Evolutionary conservation across 208 protist genomes (phyloP).

Genomic region (Crithidia brevicula): DNA sequence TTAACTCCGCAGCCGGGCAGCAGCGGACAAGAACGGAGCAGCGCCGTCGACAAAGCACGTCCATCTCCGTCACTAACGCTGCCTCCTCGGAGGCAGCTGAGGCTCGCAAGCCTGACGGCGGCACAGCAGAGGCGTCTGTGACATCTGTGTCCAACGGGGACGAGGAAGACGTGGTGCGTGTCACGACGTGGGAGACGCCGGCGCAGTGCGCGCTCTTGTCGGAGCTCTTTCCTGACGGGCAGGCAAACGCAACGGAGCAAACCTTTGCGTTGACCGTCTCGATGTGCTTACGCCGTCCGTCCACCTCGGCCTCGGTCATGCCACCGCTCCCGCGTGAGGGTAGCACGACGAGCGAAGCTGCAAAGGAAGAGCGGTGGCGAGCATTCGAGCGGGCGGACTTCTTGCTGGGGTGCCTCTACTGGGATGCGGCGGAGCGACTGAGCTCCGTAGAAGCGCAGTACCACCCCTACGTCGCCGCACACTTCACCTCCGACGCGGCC

Average conservation of each 20-base stretch:
- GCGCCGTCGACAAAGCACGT: not conserved
- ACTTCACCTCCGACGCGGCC: conserved; percentile 4
- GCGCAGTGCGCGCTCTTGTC: conserved; percentile 29
- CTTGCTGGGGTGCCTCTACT: conserved; percentile 63
- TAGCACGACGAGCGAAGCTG: no score
- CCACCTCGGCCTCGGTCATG: no score
- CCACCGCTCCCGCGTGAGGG: no score
- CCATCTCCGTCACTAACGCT: not conserved
- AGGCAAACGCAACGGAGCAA: conserved; percentile 5
- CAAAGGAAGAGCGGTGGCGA: not conserved
- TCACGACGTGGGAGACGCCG: conserved; percentile 28
- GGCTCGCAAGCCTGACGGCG: not conserved
- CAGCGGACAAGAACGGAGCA: conserved; percentile 16
- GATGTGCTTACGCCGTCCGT: not conserved
- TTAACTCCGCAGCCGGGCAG: conserved; percentile 25
- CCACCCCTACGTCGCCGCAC: conserved; percentile 52
- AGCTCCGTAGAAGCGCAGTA: conserved; percentile 50
- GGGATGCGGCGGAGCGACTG: conserved; percentile 60
- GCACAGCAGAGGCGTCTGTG: not conserved
- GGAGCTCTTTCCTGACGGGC: conserved; percentile 16
- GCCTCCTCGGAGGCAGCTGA: not conserved
- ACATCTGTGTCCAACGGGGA: not conserved
- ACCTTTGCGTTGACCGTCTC: conserved; percentile 12
- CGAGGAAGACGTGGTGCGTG: not conserved
- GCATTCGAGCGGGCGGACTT: conserved; percentile 45